phyloP scores from a whole-genome alignment of 768 basidiomycete species.

The Mycena chlorophos region DNA sequence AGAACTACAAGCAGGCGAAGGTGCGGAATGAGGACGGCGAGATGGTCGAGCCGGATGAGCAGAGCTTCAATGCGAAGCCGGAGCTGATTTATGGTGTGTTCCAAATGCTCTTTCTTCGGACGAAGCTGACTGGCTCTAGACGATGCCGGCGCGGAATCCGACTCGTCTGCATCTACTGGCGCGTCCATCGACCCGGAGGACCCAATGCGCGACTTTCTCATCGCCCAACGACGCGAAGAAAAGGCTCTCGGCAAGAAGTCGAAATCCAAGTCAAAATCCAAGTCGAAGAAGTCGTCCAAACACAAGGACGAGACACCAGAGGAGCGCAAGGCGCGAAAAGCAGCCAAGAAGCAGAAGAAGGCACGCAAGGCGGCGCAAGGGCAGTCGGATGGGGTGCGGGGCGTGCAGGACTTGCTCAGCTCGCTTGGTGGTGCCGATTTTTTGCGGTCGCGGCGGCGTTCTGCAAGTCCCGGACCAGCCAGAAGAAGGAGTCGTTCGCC shows the following conservation, averaged over 20 bases:
- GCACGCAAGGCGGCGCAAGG: conserved; percentile 49
- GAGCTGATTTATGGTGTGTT: conserved; percentile 60
- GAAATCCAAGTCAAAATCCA: conserved; percentile 60
- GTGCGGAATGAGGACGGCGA: conserved; percentile 79
- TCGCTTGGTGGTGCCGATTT: conserved; percentile 39
- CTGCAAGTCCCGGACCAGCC: no score
- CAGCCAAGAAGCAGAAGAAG: conserved; percentile 70
- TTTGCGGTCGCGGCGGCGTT: no score
- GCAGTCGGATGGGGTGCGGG: conserved; percentile 57
- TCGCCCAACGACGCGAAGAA: conserved; percentile 71
- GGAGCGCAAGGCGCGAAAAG: conserved; percentile 75
- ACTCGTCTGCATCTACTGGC: conserved; percentile 63
- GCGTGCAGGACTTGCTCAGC: conserved; percentile 65
- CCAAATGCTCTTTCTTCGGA: background rate
- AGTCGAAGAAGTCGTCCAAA: conserved; percentile 59
- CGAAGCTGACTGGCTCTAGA: background rate
- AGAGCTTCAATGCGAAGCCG: conserved; percentile 86
- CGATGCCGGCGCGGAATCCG: conserved; percentile 56
- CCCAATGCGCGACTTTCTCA: conserved; percentile 93
- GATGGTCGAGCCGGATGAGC: conserved; percentile 80
- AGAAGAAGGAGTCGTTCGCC: no score
- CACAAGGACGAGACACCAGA: conserved; percentile 77
- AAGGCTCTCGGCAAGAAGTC: conserved; percentile 66
- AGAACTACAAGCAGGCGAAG: conserved; percentile 88
- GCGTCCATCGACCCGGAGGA: conserved; percentile 91